These are phyloP conservation scores for Catunica adiposa DNA, from an alignment of 2,329 filamentous ascomycete species.

Conservation along the genomic window DNA sequence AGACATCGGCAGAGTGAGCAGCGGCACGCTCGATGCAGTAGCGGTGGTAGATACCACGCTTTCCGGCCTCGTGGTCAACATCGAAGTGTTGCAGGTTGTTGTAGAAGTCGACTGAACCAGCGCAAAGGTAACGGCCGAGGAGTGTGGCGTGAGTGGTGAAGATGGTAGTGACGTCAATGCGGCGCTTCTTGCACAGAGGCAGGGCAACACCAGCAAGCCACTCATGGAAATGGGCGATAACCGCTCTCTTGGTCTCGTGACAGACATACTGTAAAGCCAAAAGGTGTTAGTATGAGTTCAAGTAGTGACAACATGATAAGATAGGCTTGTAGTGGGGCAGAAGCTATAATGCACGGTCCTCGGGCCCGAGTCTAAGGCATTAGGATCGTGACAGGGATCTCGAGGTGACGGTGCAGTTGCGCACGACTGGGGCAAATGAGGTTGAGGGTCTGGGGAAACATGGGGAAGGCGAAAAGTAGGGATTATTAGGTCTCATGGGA, in stretches of 20 bases:
- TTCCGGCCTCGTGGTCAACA: slow-evolving; percentile 88
- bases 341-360: slow-evolving; percentile 2
- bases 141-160: slow-evolving; percentile 92
- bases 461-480: slow-evolving; percentile 2
- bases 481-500: slow-evolving; percentile 10
- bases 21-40: slow-evolving; percentile 96
- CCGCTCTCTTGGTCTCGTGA: slow-evolving; percentile 78
- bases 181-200: slow-evolving; percentile 79
- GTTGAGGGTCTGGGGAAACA: slow-evolving; percentile 9
- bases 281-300: background rate
- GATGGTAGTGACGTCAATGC: slow-evolving; percentile 93
- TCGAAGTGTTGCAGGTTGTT: slow-evolving; percentile 97
- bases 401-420: background rate
- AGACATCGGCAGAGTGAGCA: slow-evolving; percentile 84
- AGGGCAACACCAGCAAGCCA: slow-evolving; percentile 92
- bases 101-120: slow-evolving; percentile 96
- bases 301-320: background rate
- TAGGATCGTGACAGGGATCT: slow-evolving; percentile 13
- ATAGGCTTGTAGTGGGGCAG: background rate
- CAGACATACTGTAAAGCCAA: slow-evolving; percentile 55
- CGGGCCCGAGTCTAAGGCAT: slow-evolving; percentile 3
- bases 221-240: slow-evolving; percentile 97
- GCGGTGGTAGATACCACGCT: slow-evolving; percentile 94
- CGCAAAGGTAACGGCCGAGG: slow-evolving; percentile 87
- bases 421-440: slow-evolving; percentile 8